These are phyloP conservation scores for Aspergillus latus DNA, from an alignment of 2,329 filamentous ascomycete species.

Conservation along the genomic window DNA sequence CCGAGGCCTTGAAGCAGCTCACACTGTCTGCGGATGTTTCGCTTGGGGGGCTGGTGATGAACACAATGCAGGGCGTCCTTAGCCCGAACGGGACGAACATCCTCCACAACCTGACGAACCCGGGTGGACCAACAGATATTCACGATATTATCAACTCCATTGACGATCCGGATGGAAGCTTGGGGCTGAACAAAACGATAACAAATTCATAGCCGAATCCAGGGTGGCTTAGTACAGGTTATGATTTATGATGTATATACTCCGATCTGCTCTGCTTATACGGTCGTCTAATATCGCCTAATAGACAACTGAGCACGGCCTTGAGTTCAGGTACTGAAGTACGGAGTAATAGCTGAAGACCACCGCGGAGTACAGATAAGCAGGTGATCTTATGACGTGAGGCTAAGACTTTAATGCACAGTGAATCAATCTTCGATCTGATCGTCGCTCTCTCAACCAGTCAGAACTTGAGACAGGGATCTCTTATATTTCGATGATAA, in stretches of 20 bases:
- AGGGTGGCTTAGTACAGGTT: background rate
- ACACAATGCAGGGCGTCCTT: slow-evolving; percentile 30
- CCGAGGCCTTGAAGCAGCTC: slow-evolving; percentile 33
- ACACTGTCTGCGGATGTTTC: slow-evolving; percentile 31
- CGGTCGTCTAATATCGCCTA: background rate
- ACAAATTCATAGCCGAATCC: background rate
- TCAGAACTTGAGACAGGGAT: background rate
- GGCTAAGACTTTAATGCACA: background rate
- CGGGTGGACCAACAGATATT: slow-evolving; percentile 3
- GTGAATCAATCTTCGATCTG: background rate
- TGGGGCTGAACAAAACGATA: slow-evolving; percentile 2
- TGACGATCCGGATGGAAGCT: slow-evolving; percentile 9
- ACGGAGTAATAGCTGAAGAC: background rate
- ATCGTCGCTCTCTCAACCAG: background rate
- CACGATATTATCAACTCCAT: slow-evolving; percentile 5
- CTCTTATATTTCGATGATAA: background rate
- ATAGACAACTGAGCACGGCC: too few relatives aligned
- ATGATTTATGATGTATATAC: slow-evolving; percentile 11
- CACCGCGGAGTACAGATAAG: background rate
- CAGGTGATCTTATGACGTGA: background rate
- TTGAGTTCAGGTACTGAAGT: too few relatives aligned
- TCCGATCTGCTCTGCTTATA: background rate
- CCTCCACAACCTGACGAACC: slow-evolving; percentile 16
- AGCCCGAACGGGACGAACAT: slow-evolving; percentile 18
- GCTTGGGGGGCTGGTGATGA: slow-evolving; percentile 28